Evolutionary conservation across 345 rosid species (phyloP).

Genomic region (Brassica nigra): DNA sequence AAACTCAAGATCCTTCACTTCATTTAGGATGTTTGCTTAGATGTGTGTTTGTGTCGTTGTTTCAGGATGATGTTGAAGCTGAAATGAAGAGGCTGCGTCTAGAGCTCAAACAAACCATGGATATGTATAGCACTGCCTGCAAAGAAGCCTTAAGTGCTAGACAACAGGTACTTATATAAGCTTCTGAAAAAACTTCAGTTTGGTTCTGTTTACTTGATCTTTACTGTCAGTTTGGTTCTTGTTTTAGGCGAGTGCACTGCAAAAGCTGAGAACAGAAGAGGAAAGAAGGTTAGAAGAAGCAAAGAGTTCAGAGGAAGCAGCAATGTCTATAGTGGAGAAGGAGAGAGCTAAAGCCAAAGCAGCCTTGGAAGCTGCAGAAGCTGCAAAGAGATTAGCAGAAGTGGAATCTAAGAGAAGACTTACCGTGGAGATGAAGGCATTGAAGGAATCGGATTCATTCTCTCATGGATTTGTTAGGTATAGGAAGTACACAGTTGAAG

Average conservation of each 20-base stretch:
- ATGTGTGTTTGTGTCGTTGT: slow-evolving; percentile 17
- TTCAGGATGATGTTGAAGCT: slow-evolving; percentile 78
- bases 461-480: slow-evolving; percentile 49
- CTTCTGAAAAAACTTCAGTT: not conserved
- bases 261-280: slow-evolving; percentile 68
- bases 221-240: not conserved
- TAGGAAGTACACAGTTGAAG: slow-evolving; percentile 75
- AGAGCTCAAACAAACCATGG: slow-evolving; percentile 95
- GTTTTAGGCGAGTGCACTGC: slow-evolving; percentile 68
- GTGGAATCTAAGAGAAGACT: slow-evolving; percentile 60
- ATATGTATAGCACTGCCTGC: slow-evolving; percentile 83
- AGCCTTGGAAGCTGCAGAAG: slow-evolving; percentile 76
- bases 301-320: slow-evolving; percentile 67
- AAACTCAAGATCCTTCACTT: not conserved
- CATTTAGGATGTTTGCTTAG: not conserved
- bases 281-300: slow-evolving; percentile 72
- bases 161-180: slow-evolving; percentile 54
- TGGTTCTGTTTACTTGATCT: not conserved
- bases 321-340: slow-evolving; percentile 58
- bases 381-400: slow-evolving; percentile 69
- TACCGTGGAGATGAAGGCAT: slow-evolving; percentile 48
- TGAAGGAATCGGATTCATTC: slow-evolving; percentile 50
- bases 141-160: slow-evolving; percentile 81
- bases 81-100: slow-evolving; percentile 85
- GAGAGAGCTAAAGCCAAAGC: slow-evolving; percentile 69